These are phyloP conservation scores for Catunica adiposa DNA, from an alignment of 2,329 filamentous ascomycete genomes.

Conservation along the genomic window DNA sequence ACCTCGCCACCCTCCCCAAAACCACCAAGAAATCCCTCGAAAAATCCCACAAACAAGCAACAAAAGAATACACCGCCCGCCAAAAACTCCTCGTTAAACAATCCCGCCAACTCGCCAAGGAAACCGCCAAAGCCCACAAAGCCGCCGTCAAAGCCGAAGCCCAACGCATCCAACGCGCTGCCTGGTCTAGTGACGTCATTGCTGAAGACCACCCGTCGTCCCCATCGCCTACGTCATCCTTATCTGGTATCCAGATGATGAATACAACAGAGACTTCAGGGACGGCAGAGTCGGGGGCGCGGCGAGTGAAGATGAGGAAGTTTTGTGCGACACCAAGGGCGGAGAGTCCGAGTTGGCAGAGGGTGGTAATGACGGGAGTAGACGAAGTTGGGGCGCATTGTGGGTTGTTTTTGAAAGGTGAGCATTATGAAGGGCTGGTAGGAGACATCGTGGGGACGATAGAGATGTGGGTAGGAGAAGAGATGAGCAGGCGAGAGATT, in stretches of 20 bases:
- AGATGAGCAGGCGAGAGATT: conserved; percentile 28
- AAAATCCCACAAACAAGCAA: conserved; percentile 44
- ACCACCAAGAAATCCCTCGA: conserved; percentile 50
- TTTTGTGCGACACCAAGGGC: conserved; percentile 59
- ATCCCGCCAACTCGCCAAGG: background rate
- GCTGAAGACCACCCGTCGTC: background rate
- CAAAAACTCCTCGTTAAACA: conserved; percentile 20
- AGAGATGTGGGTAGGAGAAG: conserved; percentile 52
- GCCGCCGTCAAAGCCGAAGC: conserved; percentile 27
- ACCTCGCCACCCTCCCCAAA: conserved; percentile 44
- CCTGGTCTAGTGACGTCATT: background rate
- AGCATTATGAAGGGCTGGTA: conserved; percentile 62
- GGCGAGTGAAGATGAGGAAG: conserved; percentile 42
- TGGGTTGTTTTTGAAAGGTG: conserved; percentile 57
- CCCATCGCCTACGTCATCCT: conserved; percentile 12
- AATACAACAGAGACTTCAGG: background rate
- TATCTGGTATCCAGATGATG: background rate
- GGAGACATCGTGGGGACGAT: conserved; percentile 54
- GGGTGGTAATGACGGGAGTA: conserved; percentile 64
- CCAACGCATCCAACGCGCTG: background rate
- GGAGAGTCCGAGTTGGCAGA: conserved; percentile 56
- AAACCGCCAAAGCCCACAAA: conserved; percentile 37
- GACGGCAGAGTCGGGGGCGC: background rate
- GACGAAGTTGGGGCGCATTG: conserved; percentile 80
- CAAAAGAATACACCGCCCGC: conserved; percentile 37